A percentile compares a stretch with the other conserved stretches of the same genome.
phyloP scores from a whole-genome alignment of 108 stramenopile genomes.

The Asterionellopsis glacialis region DNA sequence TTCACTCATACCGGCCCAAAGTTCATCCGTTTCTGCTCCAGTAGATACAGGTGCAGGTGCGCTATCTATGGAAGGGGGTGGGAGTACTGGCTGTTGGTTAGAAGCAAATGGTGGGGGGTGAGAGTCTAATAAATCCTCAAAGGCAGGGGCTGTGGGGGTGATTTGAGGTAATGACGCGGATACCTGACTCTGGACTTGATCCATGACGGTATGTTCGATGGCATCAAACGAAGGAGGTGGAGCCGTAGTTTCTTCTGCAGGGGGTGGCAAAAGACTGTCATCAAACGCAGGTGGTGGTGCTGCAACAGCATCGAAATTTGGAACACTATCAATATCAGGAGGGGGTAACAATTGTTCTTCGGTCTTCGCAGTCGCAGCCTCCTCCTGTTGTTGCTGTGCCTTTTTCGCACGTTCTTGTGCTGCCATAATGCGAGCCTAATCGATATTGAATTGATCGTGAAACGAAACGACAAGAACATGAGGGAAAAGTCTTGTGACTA shows the following conservation, averaged over 20 bases:
- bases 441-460: neutral
- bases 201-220: conserved; percentile 18
- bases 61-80: too few relatives aligned
- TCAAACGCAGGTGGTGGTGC: conserved; percentile 55
- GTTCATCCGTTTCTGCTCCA: neutral
- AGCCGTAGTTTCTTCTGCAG: conserved; percentile 13
- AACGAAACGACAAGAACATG: neutral
- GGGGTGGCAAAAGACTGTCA: conserved; percentile 29
- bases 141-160: conserved; percentile 40
- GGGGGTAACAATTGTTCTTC: conserved; percentile 31
- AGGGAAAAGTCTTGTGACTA: too few relatives aligned
- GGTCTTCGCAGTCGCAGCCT: conserved; percentile 11
- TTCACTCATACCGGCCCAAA: conserved; percentile 21
- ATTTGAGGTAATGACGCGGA: conserved; percentile 13
- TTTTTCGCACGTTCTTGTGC: conserved; percentile 72
- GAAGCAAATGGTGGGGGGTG: too few relatives aligned
- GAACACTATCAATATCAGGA: conserved; percentile 20
- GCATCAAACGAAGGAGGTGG: conserved; percentile 60
- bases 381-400: conserved; percentile 18
- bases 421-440: conserved; percentile 77
- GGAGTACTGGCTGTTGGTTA: too few relatives aligned
- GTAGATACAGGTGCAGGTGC: neutral
- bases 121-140: conserved; percentile 29
- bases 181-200: neutral
- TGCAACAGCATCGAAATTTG: neutral